These are phyloP conservation scores for Macrophomina pseudophaseolina DNA, from an alignment of 2,329 filamentous ascomycete genomes.

Conservation along the genomic window DNA sequence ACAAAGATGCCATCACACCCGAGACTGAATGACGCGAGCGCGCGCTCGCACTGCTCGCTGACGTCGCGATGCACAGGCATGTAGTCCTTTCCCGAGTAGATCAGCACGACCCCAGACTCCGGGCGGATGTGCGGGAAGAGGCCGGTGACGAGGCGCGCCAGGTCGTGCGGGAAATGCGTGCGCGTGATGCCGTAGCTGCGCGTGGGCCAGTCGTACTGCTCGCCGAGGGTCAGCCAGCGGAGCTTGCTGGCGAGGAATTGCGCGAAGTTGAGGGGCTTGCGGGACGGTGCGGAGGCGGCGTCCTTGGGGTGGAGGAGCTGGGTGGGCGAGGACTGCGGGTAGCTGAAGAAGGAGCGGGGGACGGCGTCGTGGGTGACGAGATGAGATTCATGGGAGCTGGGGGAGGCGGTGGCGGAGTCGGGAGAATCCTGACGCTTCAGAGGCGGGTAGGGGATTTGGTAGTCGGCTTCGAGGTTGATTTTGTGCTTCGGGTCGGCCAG, in stretches of 20 bases:
- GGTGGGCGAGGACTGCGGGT: background rate
- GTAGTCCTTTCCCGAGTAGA: conserved; percentile 89
- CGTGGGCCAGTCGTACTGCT: conserved; percentile 94
- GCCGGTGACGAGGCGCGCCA: conserved; percentile 68
- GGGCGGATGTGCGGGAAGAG: conserved; percentile 79
- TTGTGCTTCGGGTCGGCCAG: conserved; percentile 75
- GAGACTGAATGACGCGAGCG: conserved; percentile 84
- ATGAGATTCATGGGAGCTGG: background rate
- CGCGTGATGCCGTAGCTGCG: conserved; percentile 74
- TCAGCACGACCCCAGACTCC: conserved; percentile 90
- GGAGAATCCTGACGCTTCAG: conserved; percentile 22
- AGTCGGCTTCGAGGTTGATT: conserved; percentile 88
- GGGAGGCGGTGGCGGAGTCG: background rate
- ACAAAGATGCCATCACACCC: conserved; percentile 92
- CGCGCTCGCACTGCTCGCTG: conserved; percentile 78
- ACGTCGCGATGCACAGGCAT: conserved; percentile 94
- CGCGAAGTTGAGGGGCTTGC: conserved; percentile 67
- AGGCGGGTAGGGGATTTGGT: conserved; percentile 68
- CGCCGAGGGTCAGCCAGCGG: conserved; percentile 92
- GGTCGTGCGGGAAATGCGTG: conserved; percentile 79
- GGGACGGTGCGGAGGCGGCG: conserved; percentile 70
- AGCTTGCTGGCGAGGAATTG: conserved; percentile 75
- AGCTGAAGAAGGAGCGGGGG: conserved; percentile 56
- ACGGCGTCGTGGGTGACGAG: too few species aligned
- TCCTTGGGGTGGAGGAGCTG: conserved; percentile 64